Base-by-base conservation (phyloP, 148 eudicot species). In the Fallopia convolvulus region DNA sequence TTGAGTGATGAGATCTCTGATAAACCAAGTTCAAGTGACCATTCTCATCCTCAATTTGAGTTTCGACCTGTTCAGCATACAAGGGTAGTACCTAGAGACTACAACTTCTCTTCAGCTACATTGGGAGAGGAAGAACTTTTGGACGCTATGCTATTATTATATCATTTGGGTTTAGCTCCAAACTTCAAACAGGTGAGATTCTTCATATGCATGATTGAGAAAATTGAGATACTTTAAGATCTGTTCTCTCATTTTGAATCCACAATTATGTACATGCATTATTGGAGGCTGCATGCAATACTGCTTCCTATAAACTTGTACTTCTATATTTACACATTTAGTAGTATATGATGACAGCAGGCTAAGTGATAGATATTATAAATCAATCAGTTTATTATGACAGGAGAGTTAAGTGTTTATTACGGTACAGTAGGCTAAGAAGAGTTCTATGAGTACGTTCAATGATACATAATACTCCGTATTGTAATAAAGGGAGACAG, bases 21-120 rank as follows among this genome's bases (percentile, higher is more conserved):
- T 74, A 94, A 94, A 78, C 90, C 98, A n/a, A 90, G 97, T 83
- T 85, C 96, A 20, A 90, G 97, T 79, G 97, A 89, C 75, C 97
- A 88, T 80, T 82, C 92, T 70, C 93, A 89, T 74, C 60, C 93
- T 30, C 93, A 87, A 78, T 88, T 85, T 80, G 84, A 92, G 77
- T 94, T 85, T 80, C 87, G 92, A 49, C 86, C 91, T 36, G 78
- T 88, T 83, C 97, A 89, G 50, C 90, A 86, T 36, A 82, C 79
- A 71, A 87, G 91, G 82, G 81, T 81, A 79, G 83, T 89, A 46
- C 87, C 88, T 53, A 81, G 78, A 61, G 92, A 83, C 73, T 89
- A 85, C 81, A 83, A 80, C 78, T 76, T 84, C 47, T 85, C 92
- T 81, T 87, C 98, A 61, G 89, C 91, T 63, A 85, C 85, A 39